These are phyloP conservation scores for Halophytophthora polymorphica DNA, from an alignment of 352 stramenopile genomes.

Conservation along the genomic window DNA sequence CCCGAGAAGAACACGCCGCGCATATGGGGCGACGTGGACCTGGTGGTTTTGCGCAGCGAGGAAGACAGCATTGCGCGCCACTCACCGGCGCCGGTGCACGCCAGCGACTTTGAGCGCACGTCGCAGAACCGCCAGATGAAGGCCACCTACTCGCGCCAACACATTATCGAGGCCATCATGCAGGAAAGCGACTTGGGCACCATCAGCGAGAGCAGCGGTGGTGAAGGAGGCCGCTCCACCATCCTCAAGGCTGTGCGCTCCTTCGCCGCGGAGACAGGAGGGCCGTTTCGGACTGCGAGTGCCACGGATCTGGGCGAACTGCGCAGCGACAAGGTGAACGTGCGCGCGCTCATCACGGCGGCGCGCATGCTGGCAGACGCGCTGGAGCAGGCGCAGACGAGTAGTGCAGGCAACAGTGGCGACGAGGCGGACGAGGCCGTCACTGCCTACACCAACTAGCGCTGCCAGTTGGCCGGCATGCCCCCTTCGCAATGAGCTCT, in stretches of 20 bases:
- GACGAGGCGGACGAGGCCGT: slow-evolving; percentile 18
- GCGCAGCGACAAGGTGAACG: slow-evolving; percentile 16
- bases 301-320: slow-evolving; percentile 20
- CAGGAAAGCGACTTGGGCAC: slow-evolving; percentile 43
- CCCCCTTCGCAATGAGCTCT: neutral
- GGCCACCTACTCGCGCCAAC: slow-evolving; percentile 40
- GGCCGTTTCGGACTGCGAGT: neutral
- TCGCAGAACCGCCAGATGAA: slow-evolving; percentile 47
- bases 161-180: slow-evolving; percentile 49
- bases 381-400: slow-evolving; percentile 32
- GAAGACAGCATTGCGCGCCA: slow-evolving; percentile 20
- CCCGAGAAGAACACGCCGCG: slow-evolving; percentile 40
- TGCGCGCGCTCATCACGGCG: slow-evolving; percentile 42
- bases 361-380: slow-evolving; percentile 45
- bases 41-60: slow-evolving; percentile 62
- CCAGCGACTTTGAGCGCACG: slow-evolving; percentile 52
- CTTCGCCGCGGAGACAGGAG: slow-evolving; percentile 22
- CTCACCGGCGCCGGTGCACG: slow-evolving; percentile 20
- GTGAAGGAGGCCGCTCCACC: slow-evolving; percentile 21
- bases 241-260: slow-evolving; percentile 32
- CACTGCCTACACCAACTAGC: slow-evolving; percentile 3
- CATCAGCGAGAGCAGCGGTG: slow-evolving; percentile 24
- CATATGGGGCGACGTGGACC: slow-evolving; percentile 54
- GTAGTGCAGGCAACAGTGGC: slow-evolving; percentile 3
- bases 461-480: neutral